Evolutionary conservation across 179 eudicot species (phyloP), one percentile per base, ranked within the genome.

Genomic region (Amaranthus tricolor): DNA sequence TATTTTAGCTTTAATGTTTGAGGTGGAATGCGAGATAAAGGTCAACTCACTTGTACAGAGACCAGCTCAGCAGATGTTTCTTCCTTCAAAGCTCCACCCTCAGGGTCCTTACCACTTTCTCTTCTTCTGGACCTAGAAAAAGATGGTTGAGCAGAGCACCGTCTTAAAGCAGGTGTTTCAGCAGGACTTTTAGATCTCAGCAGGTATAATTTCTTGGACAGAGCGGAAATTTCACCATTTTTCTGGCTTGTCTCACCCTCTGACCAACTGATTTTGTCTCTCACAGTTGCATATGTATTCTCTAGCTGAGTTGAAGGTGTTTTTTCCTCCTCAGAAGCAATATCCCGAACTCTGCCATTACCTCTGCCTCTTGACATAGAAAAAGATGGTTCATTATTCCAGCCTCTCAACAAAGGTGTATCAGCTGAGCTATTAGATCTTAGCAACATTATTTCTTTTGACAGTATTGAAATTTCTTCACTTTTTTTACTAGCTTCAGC

Each of bases 361-460:
- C 68, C 77, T 72, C 75, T 81, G 84, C 79, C 81, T 68, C 78
- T 76, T 44, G 45, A 74, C 62, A 31, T 83, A 49, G 82, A 74
- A 43, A 71, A 24, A 31, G 76, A 70, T 13, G 80, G 58, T 76
- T 71, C 76, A 54, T 79, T 45, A 0, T 71, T 65, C 74, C 88
- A 87, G 63, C 64, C 69, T 51, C 75, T 86, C 66, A 90, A 77
- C 53, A 78, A 71, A 68, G 91, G 88, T 19, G 80, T 76, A 51
- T 21, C 74, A 73, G 81, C 58, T 74, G 61, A 78, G 31, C 73
- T 65, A 54, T 70, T 67, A 11, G 78, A 68, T 77, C 63, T 77
- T 53, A 76, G 59, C 47, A 68, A 68, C 71, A 58, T 59, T 76
- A 73, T 9, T 73, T 80, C 80, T 61, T 61, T 61, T 13, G 71